Base-by-base conservation (phyloP, 2,329 filamentous ascomycete genomes). In the Aspergillus tanneri region DNA sequence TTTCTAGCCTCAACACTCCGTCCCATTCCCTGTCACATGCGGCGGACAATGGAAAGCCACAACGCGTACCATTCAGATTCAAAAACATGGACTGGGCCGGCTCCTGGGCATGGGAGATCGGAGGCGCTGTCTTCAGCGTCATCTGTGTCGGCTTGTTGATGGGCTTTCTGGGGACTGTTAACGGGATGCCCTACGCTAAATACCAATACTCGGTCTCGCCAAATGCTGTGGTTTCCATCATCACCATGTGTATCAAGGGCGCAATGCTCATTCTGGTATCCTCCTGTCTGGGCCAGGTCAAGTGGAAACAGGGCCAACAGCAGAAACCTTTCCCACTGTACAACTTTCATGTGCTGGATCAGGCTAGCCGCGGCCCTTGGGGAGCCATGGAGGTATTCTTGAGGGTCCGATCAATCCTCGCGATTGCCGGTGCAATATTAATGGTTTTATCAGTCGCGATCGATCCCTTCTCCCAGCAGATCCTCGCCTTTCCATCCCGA, bases 141-240 rank as follows among this genome's bases (percentile, higher is more conserved):
- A 19, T 52, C 1, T 25, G 53, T 40, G 18, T 56, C 14, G 38
- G 19, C 11, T 24, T 54, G 10, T 32, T 58, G 10, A 46, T 56
- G 6, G 48, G 3, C 7, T 58, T 58, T 39, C 49, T 58, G 8
- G 23, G 30, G 11, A 34, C 39, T 2, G 23, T 58, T 3, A n/a
- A 54, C 14, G 36, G 22, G 7, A 49, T 7, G 4, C n/a, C 37
- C 6, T 57, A 55, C 27, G 23, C 55, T 2, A 38, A 52, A 10
- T 64, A 58, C 60, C 49, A 56, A 12, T 60, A 58, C 35, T 18
- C 25, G 3, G 35, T 54, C 2, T 54, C 55, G 0, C 54, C 63
- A 32, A 68, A 67, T 47, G 43, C 65, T 8, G 37, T 66, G n/a
- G 49, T 66, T 8, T 59, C 65, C 1, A 53, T 67, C 8, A 60